Evolutionary conservation across 1,284 basidiomycete species (phyloP), one percentile per base, ranked within the genome.

Genomic region (Irpex rosettiformis): DNA sequence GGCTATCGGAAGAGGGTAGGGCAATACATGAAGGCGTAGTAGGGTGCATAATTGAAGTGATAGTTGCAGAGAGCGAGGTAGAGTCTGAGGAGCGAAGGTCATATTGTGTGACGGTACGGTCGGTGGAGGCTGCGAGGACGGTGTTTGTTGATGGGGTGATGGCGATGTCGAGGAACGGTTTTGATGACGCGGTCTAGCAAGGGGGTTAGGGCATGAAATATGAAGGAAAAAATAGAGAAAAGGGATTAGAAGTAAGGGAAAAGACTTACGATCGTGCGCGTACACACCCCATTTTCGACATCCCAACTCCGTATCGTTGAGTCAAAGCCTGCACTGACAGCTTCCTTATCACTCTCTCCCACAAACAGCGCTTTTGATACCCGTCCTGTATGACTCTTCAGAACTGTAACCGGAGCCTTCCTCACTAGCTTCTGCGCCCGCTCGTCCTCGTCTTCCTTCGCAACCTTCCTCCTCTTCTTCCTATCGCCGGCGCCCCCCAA

Each of bases 291-390:
- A 52, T 77, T 79, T 65, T 89, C 88, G 1, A 84, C 75, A 69
- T 91, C 88, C 90, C 90, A 93, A 8, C 75, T 71, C 18, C 88
- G 75, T 7, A 93, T 79, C 0, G 89, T 90, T 42, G 88, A 90
- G 69, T 93, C 91, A 61, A 90, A 88, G 0, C 88, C 85, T 68
- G 84, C 87, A 63, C 88, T 91, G 48, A 82, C 82, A 2, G 84
- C 89, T n/a, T 57, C 62, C 18, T 64, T 69, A 16, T 25, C 28
- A 4, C 62, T 71, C 6, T 65, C 72, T 25, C 60, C 59, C 2
- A 65, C 63, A 61, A 90, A 91, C 0, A 80, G 63, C 1, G 80
- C 88, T 42, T 80, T 81, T 8, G 89, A 91, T 0, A 94, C 86
- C 11, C 88, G 80, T 25, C 79, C 84, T 0, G 84, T 85, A 68